These are phyloP conservation scores for Prunus fruticosa DNA, from an alignment of 306 rosid genomes.

Conservation along the genomic window DNA sequence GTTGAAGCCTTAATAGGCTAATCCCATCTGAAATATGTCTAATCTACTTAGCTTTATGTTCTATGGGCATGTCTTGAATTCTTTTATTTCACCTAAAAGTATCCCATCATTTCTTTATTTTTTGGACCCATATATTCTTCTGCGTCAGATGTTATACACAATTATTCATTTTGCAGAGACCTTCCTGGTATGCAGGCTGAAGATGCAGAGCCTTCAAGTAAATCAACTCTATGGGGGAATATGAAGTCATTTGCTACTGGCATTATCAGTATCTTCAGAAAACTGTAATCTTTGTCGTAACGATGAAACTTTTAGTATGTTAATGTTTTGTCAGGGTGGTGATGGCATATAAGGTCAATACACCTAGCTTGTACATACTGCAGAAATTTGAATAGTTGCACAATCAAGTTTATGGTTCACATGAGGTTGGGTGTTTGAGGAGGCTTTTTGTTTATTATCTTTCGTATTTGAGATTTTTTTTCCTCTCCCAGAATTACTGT, in stretches of 20 bases:
- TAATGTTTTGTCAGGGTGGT: neutral
- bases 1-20: neutral
- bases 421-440: too few relatives aligned
- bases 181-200: slow-evolving; percentile 21
- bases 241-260: slow-evolving; percentile 66
- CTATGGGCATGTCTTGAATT: neutral
- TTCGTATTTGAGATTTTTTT: too few relatives aligned
- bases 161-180: slow-evolving; percentile 34
- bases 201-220: slow-evolving; percentile 26
- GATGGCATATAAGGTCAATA: neutral
- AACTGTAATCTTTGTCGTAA: slow-evolving; percentile 25
- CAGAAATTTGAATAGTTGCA: too few relatives aligned
- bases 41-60: neutral
- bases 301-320: neutral
- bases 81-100: neutral
- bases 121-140: neutral
- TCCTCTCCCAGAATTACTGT: too few relatives aligned
- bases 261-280: slow-evolving; percentile 53
- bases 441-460: too few relatives aligned
- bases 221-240: slow-evolving; percentile 60
- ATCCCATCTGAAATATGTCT: neutral
- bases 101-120: neutral
- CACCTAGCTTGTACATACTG: neutral
- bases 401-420: too few relatives aligned
- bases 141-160: slow-evolving; percentile 12